Conservation (phyloP, 1,139 yeast species). For the Blastobotrys capitulatus region DNA sequence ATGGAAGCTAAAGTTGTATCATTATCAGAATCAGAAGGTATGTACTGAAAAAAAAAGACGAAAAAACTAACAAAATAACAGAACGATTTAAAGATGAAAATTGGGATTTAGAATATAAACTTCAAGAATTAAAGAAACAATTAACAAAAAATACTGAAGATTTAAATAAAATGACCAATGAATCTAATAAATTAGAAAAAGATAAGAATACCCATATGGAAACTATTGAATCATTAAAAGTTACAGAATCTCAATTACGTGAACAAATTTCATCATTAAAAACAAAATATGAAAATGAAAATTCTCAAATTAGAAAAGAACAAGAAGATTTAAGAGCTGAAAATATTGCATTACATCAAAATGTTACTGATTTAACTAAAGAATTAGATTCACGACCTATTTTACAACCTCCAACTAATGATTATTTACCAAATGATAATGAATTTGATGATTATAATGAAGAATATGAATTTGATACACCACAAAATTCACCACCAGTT, state of each 20-base stretch:
- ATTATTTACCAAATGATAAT: constrained; percentile 4
- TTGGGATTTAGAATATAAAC: constrained; percentile 69
- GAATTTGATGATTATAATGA: constrained; percentile 24
- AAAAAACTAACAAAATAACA: constrained; percentile 10
- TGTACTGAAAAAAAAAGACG: background rate
- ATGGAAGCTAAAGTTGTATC: constrained; percentile 34
- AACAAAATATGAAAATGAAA: constrained; percentile 22
- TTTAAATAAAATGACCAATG: constrained; percentile 26
- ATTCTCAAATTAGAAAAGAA: constrained; percentile 15
- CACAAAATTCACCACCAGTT: constrained; percentile 34
- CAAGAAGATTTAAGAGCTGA: constrained; percentile 25
- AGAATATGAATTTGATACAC: constrained; percentile 27
- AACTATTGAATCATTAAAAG: constrained; percentile 29
- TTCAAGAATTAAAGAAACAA: constrained; percentile 48
- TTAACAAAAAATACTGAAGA: constrained; percentile 24
- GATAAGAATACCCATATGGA: constrained; percentile 30
- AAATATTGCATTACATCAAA: constrained; percentile 21
- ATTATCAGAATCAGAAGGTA: constrained; percentile 36
- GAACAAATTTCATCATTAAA: constrained; percentile 26
- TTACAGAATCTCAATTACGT: constrained; percentile 27
- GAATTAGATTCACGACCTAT: constrained; percentile 17
- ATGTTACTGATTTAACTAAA: constrained; percentile 13
- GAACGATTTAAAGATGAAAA: constrained; percentile 59
- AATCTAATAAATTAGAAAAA: constrained; percentile 24
- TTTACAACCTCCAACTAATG: constrained; percentile 4